Base-by-base conservation (phyloP, 2,329 filamentous ascomycete genomes). In the Byssochlamys sp. region DNA sequence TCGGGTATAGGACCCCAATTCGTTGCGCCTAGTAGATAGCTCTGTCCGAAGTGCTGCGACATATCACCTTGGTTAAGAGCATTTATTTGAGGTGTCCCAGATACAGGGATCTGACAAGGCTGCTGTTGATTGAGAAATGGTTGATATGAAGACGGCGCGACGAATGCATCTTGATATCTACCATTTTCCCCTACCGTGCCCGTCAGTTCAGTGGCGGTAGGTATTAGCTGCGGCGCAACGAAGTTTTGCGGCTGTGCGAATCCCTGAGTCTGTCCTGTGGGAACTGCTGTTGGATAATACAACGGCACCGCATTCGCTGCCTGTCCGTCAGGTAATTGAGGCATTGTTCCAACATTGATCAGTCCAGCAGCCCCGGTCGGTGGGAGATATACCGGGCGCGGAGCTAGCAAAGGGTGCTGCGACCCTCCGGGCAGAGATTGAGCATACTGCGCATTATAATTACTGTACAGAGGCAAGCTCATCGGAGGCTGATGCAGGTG, bases 331-430 rank as follows among this genome's bases (percentile, higher is more conserved):
- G 31, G 49, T 12, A 56, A 27, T 11, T 53, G 52, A 31, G 49
- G 28, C 10, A 31, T 29, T 33, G 2, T 24, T 3, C 49, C 27
- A 3, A 24, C 5, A 26, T 26, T 28, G 25, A 51, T 10, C 12
- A 19, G n/a, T 45, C 49, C 29, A 9, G 35, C 9, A 31, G 52
- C 24, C 12, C 57, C 52, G 33, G 55, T 54, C 39, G 61, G 50
- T 3, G 61, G 48, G 11, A 58, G 51, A 54, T 62, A 55, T 31
- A 64, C 55, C 14, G 69, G 64, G n/a, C 65, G 65, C 10, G 71
- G 71, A 9, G 71, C 71, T n/a, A 73, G 57, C 55, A 70, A 61
- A 3, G 69, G 71, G 58, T 68, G 68, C 55, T 69, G 69, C 28
- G 68, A 63, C n/a, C 66, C 66, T 14, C 66, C 61, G 6, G 68